These are phyloP conservation scores for Schizothecium vesticola DNA, from an alignment of 495 filamentous ascomycete genomes.

Conservation along the genomic window DNA sequence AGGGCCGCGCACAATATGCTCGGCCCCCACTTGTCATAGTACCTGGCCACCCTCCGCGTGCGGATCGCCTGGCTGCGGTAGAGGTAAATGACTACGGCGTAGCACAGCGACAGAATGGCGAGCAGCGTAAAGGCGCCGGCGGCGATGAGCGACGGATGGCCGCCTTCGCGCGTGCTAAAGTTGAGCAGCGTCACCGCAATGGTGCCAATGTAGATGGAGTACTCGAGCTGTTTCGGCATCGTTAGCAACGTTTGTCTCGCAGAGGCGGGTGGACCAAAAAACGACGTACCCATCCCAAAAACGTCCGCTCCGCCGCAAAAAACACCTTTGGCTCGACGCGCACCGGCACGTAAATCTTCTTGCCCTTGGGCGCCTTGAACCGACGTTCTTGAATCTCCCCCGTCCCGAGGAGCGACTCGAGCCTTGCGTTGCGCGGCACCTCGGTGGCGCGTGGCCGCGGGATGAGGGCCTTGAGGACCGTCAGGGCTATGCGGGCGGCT, in stretches of 20 bases:
- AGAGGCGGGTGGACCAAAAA: neutral
- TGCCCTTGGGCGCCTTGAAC: conserved; percentile 86
- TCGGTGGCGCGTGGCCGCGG: conserved; percentile 57
- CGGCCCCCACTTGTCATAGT: conserved; percentile 86
- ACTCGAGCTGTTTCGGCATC: conserved; percentile 62
- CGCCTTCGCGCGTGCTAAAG: conserved; percentile 54
- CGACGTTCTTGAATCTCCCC: conserved; percentile 53
- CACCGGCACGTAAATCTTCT: conserved; percentile 89
- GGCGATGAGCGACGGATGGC: conserved; percentile 53
- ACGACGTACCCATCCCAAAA: conserved; percentile 71
- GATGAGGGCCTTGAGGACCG: conserved; percentile 45
- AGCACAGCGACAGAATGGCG: conserved; percentile 66
- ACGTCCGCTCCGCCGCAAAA: conserved; percentile 93
- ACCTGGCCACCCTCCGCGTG: conserved; percentile 71
- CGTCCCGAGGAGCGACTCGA: conserved; percentile 41
- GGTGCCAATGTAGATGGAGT: conserved; percentile 85
- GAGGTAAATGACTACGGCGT: conserved; percentile 75
- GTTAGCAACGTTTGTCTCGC: neutral
- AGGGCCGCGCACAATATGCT: conserved; percentile 70
- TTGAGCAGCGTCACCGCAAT: conserved; percentile 91
- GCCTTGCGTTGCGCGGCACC: conserved; percentile 49
- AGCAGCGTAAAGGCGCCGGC: conserved; percentile 77
- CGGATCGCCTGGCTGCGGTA: conserved; percentile 83
- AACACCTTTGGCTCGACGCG: conserved; percentile 97
- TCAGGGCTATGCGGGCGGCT: conserved; percentile 33